These are phyloP conservation scores for Aspergillus quadrilineatus DNA, from an alignment of 2,329 filamentous ascomycete genomes.

Conservation along the genomic window DNA sequence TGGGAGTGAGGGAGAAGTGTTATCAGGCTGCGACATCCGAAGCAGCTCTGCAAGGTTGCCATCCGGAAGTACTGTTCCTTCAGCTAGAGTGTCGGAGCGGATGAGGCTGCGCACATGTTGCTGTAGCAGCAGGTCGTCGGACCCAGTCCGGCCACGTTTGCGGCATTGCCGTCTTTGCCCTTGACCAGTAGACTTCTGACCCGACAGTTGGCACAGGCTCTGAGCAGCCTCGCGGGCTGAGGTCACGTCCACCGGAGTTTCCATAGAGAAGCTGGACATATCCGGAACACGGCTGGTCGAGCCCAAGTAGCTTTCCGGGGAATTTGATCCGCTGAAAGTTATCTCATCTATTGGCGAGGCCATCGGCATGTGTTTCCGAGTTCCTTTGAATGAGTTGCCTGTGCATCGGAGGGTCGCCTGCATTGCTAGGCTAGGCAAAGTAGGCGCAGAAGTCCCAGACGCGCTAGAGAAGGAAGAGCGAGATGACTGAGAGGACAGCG, in stretches of 20 bases:
- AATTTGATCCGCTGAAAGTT: constrained; percentile 34
- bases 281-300: constrained; percentile 31
- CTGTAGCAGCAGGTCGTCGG: constrained; percentile 40
- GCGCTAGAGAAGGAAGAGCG: constrained; percentile 51
- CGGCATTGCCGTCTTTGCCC: constrained; percentile 29
- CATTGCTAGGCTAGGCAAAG: constrained; percentile 37
- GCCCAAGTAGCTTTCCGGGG: constrained; percentile 34
- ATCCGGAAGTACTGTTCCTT: constrained; percentile 33
- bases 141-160: constrained; percentile 43
- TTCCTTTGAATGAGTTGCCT: constrained; percentile 39
- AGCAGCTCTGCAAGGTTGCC: constrained; percentile 33
- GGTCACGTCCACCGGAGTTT: constrained; percentile 29
- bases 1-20: constrained; percentile 16
- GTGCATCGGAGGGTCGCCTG: constrained; percentile 43
- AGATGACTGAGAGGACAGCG: constrained; percentile 54
- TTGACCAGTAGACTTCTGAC: constrained; percentile 19
- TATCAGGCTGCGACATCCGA: constrained; percentile 25
- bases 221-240: constrained; percentile 40
- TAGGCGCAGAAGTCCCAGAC: constrained; percentile 31
- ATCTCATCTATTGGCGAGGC: constrained; percentile 41
- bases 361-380: constrained; percentile 36
- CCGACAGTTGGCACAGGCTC: constrained; percentile 42
- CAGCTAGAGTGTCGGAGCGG: constrained; percentile 26
- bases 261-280: constrained; percentile 36
- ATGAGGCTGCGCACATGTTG: constrained; percentile 41